These are phyloP conservation scores for Ceratocystis harringtonii DNA, from an alignment of 2,329 filamentous ascomycete genomes.

Conservation along the genomic window DNA sequence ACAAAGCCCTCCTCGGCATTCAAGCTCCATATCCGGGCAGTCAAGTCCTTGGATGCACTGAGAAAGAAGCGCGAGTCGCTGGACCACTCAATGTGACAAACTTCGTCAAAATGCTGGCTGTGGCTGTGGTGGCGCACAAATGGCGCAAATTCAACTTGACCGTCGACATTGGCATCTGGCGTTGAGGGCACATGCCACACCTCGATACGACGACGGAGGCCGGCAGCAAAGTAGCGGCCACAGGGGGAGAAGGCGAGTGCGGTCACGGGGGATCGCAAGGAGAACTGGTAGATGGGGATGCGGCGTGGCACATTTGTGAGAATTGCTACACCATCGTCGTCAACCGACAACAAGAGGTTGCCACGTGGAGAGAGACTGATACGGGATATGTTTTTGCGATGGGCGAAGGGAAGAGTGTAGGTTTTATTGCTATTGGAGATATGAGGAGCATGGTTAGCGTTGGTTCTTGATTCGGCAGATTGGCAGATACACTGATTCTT, in stretches of 20 bases:
- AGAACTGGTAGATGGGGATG: slow-evolving; percentile 84
- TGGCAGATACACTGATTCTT: too few relatives aligned
- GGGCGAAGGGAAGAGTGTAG: slow-evolving; percentile 73
- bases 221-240: slow-evolving; percentile 79
- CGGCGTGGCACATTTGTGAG: slow-evolving; percentile 78
- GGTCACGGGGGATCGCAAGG: slow-evolving; percentile 72
- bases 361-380: slow-evolving; percentile 80
- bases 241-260: slow-evolving; percentile 83
- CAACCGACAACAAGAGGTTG: slow-evolving; percentile 82
- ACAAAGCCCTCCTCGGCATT: slow-evolving; percentile 74
- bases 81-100: slow-evolving; percentile 85
- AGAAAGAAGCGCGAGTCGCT: slow-evolving; percentile 92
- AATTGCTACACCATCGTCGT: slow-evolving; percentile 88
- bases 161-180: slow-evolving; percentile 61
- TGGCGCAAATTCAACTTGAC: slow-evolving; percentile 84
- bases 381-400: slow-evolving; percentile 81
- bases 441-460: slow-evolving; percentile 4
- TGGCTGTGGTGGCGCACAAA: slow-evolving; percentile 82
- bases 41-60: slow-evolving; percentile 81
- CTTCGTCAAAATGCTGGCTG: slow-evolving; percentile 73
- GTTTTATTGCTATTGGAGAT: slow-evolving; percentile 56
- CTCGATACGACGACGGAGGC: slow-evolving; percentile 73
- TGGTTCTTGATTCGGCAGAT: too few relatives aligned
- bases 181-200: slow-evolving; percentile 93
- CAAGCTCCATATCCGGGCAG: slow-evolving; percentile 87